Base-by-base conservation (phyloP, 2,329 filamentous ascomycete species). In the Paecilomyces sp. region DNA sequence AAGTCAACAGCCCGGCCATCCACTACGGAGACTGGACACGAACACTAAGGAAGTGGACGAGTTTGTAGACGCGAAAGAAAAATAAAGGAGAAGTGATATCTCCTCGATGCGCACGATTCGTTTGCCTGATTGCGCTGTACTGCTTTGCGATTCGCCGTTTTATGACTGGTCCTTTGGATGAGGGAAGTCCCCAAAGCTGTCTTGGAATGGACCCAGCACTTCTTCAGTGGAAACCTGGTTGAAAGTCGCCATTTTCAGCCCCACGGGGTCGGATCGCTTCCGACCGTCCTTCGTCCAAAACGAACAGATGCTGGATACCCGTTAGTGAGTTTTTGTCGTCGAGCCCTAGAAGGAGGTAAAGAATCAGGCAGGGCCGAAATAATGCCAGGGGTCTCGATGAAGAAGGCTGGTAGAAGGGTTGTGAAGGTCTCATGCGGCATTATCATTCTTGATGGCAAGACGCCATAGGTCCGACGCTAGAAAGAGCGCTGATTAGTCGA, bases 31-130 rank as follows among this genome's bases (percentile, higher is more conserved):
- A 30, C 69, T 69, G 53, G 75, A 77, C 60, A 76, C 76, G 0
- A 64, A 68, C 57, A 76, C 75, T 12, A 70, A 70, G 18, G 71
- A 74, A 34, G 65, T 74, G 50, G 75, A 79, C 56, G 66, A 74
- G 50, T 79, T 79, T 63, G 75, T 80, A 52, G 77, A 79, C 67
- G 77, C 77, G 47, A 61, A 70, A 62, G 70, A 72, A 58, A 62
- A 61, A 33, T 60, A 65, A 66, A 11, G 6, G 51, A 53, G 24
- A 25, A 53, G 15, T 11, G 5, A 13, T 30, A 5, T 18, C 13
- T 53, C 18, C 51, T 15, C n/a, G n/a, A 30, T 25, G 51, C 51
- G 51, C 24, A 31, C 18, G 30, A 30, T 11, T 31, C n/a, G 52
- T 7, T 28, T 55, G 54, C 18, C 54, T 34, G 55, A 22, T 41